Evolutionary conservation across 768 basidiomycete species (phyloP), one percentile per base, ranked within the genome.

Genomic region (Candolleomyces eurysporus): DNA sequence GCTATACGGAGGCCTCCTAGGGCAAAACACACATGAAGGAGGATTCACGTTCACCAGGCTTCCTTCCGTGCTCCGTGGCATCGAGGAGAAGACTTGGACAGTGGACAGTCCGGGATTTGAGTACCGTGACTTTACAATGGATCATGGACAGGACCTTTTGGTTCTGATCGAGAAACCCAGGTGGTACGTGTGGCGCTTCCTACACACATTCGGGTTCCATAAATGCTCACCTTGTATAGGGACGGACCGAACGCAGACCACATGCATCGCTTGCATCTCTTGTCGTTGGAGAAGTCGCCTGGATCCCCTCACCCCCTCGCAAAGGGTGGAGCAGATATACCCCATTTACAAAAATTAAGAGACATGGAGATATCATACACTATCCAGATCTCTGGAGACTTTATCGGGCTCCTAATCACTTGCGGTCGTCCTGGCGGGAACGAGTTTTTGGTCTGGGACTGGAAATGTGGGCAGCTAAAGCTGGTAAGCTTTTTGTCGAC

Each of bases 111-210:
- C 75, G 58, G 73, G 73, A 5, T 63, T 82, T 40, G 40, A 62
- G 16, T 65, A 86, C 13, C 78, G 82, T 19, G 86, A 88, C 65
- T 86, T 87, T 63, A 78, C 76, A 7, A 80, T 91, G 76, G 88
- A 90, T 67, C 85, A 86, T 16, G 79, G 84, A 22, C 88, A 88
- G 66, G 84, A 90, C 68, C 76, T 91, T 36, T 75, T 89, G 9
- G 78, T 88, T 8, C 63, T 84, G n/a, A 71, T 86, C 6, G 79
- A 82, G 64, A 69, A 64, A 30, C 76, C 76, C 21, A 59, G 63
- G 59, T 72, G 65, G 81, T 81, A 64, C 65, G 75, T 67, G 31
- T 19, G n/a, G 9, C 30, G 4, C 22, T 21, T 14, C 2, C 31
- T 52, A 39, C 36, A 17, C 43, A 22, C 52, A 49, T 42, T 3